Evolutionary conservation across 108 stramenopile genomes (phyloP).

Genomic region (Cyclotella atomus): DNA sequence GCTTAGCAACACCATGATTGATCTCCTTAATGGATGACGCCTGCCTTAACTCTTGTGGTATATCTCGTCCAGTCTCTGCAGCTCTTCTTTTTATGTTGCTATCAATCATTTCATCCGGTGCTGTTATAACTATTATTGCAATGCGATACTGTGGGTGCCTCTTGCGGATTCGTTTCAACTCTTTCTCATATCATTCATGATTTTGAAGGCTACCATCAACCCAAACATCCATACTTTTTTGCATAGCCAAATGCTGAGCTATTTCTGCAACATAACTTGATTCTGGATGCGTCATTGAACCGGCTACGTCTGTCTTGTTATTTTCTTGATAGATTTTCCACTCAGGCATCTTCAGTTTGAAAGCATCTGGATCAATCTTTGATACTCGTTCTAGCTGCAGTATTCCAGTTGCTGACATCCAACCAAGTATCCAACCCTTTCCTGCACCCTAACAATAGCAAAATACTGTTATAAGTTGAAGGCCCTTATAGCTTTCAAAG

Average conservation of each 20-base stretch:
- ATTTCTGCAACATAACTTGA: constrained; percentile 57
- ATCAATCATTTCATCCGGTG: constrained; percentile 56
- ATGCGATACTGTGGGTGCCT: constrained; percentile 79
- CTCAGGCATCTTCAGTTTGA: constrained; percentile 59
- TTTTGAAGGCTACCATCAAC: constrained; percentile 87
- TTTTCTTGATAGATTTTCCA: constrained; percentile 45
- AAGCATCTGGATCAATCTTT: constrained; percentile 58
- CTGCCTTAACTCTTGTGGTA: constrained; percentile 9
- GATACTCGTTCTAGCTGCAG: constrained; percentile 48
- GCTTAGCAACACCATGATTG: constrained; percentile 14
- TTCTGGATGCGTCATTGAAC: constrained; percentile 80
- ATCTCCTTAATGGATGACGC: constrained; percentile 9
- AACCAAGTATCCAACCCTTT: constrained; percentile 56
- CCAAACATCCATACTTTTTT: constrained; percentile 79
- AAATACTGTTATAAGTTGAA: background rate
- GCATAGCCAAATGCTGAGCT: constrained; percentile 63
- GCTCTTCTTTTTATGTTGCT: constrained; percentile 9
- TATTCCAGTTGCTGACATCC: constrained; percentile 49
- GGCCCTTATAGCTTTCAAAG: background rate
- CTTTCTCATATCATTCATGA: constrained; percentile 74
- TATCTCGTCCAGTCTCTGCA: constrained; percentile 19
- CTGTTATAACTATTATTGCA: constrained; percentile 83
- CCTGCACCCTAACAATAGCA: constrained; percentile 39
- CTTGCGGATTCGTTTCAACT: constrained; percentile 67
- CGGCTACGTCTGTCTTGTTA: constrained; percentile 45